Percentiles rank a stretch among this genome's conserved stretches.
Conservation (phyloP, 768 basidiomycete species). For the Trametes cinnabarina region DNA sequence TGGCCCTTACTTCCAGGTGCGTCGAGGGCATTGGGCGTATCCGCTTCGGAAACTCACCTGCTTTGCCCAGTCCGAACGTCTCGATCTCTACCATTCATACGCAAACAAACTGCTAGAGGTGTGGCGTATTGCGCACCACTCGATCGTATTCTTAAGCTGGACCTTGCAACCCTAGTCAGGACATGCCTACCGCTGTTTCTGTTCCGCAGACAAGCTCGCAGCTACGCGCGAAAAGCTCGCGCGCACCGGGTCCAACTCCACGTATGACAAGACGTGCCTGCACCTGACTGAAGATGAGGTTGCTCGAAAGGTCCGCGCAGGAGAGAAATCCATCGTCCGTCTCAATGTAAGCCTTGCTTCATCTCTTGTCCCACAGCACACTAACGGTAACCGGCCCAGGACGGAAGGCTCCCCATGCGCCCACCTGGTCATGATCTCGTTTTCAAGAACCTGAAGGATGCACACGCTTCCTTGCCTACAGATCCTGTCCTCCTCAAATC, state of each 20-base stretch:
- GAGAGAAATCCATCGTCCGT: conserved; percentile 80
- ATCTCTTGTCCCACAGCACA: not conserved
- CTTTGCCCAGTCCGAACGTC: conserved; percentile 70
- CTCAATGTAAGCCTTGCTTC: conserved; percentile 63
- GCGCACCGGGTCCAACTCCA: conserved; percentile 67
- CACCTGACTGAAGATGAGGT: conserved; percentile 87
- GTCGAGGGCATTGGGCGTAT: not conserved
- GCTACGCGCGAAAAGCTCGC: conserved; percentile 69
- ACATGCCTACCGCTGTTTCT: conserved; percentile 95
- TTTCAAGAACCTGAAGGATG: conserved; percentile 72
- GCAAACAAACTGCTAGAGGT: conserved; percentile 77
- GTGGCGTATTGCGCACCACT: conserved; percentile 11
- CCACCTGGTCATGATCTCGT: conserved; percentile 62
- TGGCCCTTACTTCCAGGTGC: conserved; percentile 85
- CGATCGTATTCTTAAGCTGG: not conserved
- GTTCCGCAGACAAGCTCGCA: conserved; percentile 67
- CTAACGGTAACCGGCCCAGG: conserved; percentile 37
- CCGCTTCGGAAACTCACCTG: not conserved
- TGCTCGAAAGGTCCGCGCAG: conserved; percentile 64
- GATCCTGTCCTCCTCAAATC: conserved; percentile 93
- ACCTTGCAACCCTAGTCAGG: conserved; percentile 53
- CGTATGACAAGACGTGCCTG: conserved; percentile 88
- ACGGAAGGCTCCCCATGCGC: conserved; percentile 52
- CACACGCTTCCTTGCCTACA: conserved; percentile 74
- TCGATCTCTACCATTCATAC: conserved; percentile 79